A percentile compares a stretch with the other conserved stretches of the same genome.
phyloP scores from a whole-genome alignment of 1,139 yeast species.

The Blastobotrys ciferrii region DNA sequence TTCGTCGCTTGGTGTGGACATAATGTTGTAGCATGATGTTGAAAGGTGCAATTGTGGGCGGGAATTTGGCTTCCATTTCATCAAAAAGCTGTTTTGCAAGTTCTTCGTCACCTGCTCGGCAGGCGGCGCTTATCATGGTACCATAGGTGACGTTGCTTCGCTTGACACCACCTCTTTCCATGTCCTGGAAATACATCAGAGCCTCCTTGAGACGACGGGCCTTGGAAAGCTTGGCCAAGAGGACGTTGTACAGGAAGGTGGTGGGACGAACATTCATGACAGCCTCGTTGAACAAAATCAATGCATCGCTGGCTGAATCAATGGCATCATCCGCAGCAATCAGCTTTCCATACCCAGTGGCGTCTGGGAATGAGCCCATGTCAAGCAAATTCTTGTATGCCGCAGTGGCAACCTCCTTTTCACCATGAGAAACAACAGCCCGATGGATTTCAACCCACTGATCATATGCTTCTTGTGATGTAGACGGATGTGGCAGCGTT shows the following conservation, averaged over 20 bases:
- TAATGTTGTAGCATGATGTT: slow-evolving; percentile 42
- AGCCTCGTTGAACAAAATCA: slow-evolving; percentile 39
- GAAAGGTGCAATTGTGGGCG: slow-evolving; percentile 40
- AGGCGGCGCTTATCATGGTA: slow-evolving; percentile 41
- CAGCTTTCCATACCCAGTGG: slow-evolving; percentile 39
- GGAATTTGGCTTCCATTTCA: slow-evolving; percentile 38
- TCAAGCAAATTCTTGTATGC: slow-evolving; percentile 34
- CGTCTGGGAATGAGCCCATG: slow-evolving; percentile 39
- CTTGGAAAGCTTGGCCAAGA: slow-evolving; percentile 39
- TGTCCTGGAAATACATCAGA: slow-evolving; percentile 33
- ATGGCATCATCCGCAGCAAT: slow-evolving; percentile 31
- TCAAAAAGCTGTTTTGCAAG: slow-evolving; percentile 36
- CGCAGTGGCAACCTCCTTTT: slow-evolving; percentile 29
- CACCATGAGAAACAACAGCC: slow-evolving; percentile 28
- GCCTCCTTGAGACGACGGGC: slow-evolving; percentile 40
- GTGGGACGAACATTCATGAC: slow-evolving; percentile 32
- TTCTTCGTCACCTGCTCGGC: slow-evolving; percentile 39
- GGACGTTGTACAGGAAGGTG: slow-evolving; percentile 41
- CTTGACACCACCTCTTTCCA: slow-evolving; percentile 33
- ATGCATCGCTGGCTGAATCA: slow-evolving; percentile 39
- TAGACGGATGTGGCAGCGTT: slow-evolving; percentile 30
- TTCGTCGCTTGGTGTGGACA: slow-evolving; percentile 35
- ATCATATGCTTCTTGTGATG: slow-evolving; percentile 29
- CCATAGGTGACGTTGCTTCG: slow-evolving; percentile 41
- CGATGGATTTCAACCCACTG: slow-evolving; percentile 33